Conservation (phyloP, 257 asterid genomes). For the Solanum megistacrolobum region DNA sequence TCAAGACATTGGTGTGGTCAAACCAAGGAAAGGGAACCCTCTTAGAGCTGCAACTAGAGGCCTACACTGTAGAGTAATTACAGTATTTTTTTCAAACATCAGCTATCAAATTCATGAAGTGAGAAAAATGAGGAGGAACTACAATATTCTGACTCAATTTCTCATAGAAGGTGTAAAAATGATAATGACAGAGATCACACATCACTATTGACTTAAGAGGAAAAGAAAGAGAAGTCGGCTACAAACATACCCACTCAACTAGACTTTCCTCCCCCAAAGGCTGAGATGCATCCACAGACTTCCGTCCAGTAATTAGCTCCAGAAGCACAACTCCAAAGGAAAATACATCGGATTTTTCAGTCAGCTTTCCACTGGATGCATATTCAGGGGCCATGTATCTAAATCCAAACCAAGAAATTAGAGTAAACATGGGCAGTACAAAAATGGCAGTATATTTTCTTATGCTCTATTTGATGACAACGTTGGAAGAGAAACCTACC, state of each 20-base stretch:
- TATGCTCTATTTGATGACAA: neutral
- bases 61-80: neutral
- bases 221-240: neutral
- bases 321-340: slow-evolving; percentile 90
- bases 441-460: neutral
- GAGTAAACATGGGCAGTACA: neutral
- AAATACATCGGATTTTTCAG: slow-evolving; percentile 79
- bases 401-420: slow-evolving; percentile 5
- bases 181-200: neutral
- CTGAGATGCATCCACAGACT: slow-evolving; percentile 85
- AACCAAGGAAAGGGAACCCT: neutral
- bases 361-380: slow-evolving; percentile 88
- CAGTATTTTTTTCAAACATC: neutral
- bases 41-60: neutral
- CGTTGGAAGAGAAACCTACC: slow-evolving; percentile 32
- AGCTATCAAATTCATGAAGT: neutral
- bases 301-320: slow-evolving; percentile 83
- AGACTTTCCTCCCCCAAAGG: slow-evolving; percentile 92
- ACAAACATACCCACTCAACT: slow-evolving; percentile 82
- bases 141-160: neutral
- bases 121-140: neutral
- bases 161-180: neutral
- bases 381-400: slow-evolving; percentile 99
- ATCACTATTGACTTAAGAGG: neutral
- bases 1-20: neutral